Conservation (phyloP, 495 filamentous ascomycete species). For the Umbilicaria muhlenbergii region DNA sequence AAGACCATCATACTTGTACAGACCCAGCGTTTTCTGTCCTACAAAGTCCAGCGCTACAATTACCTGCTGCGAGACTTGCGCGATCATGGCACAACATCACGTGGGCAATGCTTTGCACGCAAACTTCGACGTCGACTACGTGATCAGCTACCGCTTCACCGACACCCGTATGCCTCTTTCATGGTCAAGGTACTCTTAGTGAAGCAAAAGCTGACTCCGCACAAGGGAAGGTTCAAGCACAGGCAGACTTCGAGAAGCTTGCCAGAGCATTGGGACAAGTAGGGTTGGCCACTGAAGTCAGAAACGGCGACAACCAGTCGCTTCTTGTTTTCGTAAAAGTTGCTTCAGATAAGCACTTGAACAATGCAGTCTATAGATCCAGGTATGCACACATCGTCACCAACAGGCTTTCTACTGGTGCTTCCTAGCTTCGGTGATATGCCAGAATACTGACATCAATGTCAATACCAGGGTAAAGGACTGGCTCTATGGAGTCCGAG, state of each 20-base stretch:
- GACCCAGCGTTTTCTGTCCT: neutral
- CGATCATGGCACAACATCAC: neutral
- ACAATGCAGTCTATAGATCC: slow-evolving; percentile 28
- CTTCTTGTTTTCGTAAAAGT: slow-evolving; percentile 74
- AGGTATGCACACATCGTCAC: slow-evolving; percentile 5
- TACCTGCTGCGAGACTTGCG: neutral
- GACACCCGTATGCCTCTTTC: slow-evolving; percentile 34
- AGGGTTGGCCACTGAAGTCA: slow-evolving; percentile 72
- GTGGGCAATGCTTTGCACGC: slow-evolving; percentile 18
- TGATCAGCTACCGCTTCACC: slow-evolving; percentile 65
- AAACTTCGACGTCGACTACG: slow-evolving; percentile 80
- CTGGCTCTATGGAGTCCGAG: slow-evolving; percentile 85
- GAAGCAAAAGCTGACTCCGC: slow-evolving; percentile 6
- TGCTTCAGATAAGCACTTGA: slow-evolving; percentile 45
- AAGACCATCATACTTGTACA: neutral
- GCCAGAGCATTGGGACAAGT: slow-evolving; percentile 52
- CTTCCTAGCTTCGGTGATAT: neutral
- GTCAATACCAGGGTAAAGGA: slow-evolving; percentile 56
- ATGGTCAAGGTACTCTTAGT: neutral
- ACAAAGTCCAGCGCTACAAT: neutral
- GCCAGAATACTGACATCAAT: neutral
- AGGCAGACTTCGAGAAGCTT: slow-evolving; percentile 57
- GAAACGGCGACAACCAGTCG: slow-evolving; percentile 60
- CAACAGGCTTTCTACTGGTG: neutral
- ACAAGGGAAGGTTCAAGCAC: slow-evolving; percentile 50